Base-by-base conservation (phyloP, 2,329 filamentous ascomycete genomes). In the Diaporthe caulivora region DNA sequence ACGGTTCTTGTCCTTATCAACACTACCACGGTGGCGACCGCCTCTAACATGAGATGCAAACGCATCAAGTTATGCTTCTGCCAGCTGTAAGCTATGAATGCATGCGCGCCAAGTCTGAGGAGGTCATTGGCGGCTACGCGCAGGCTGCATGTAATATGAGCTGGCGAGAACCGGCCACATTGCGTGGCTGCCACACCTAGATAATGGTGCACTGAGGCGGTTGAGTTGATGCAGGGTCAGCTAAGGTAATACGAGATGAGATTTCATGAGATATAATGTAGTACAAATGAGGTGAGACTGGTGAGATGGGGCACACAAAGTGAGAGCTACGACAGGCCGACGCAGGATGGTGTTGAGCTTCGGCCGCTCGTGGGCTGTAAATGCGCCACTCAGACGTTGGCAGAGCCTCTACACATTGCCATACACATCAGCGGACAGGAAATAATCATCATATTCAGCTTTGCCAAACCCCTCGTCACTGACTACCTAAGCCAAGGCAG, bases 211-310 rank as follows among this genome's bases (percentile, higher is more conserved):
- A 10, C 6, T 40, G 11, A 13, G 11, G 37, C 37, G 11, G 11
- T 13, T 13, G 37, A 40, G 37, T 10, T 40, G 37, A 13, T 40
- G 37, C 11, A 40, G 13, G 37, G 37, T 40, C 37, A 40, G 37
- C 37, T 31, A 18, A 54, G 47, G 26, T 49, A 7, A 21, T 29
- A 31, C 21, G 11, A 40, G 8, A 18, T 29, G 18, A 40, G 55
- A 64, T 64, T 29, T 4, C n/a, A 49, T 37, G 60, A 53, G 44
- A 29, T 53, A 24, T 24, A 18, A 47, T 34, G 26, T 26, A 17
- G 24, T 21, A 18, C 7, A 67, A 67, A 67, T 67, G 47, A 40
- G 44, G 29, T 67, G 60, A 64, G 60, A 64, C 8, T 24, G 60
- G 21, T 49, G 21, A 31, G 17, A 67, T 53, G 62, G 15, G 24